Evolutionary conservation across 2,329 filamentous ascomycete species (phyloP), one percentile per base, ranked within the genome.

Genomic region (Diaporthe nobilis): DNA sequence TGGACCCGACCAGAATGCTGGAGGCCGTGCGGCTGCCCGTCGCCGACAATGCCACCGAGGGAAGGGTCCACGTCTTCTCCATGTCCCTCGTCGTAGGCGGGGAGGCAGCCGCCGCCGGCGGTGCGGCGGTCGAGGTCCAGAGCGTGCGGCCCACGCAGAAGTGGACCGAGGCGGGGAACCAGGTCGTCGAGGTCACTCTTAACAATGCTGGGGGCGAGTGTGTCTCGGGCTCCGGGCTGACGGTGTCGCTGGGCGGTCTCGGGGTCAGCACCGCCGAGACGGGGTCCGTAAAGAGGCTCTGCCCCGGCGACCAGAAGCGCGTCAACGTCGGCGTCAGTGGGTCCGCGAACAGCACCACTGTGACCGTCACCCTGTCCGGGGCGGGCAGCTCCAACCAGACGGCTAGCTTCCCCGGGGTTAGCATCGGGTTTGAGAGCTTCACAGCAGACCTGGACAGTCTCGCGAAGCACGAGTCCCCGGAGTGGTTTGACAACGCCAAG

Each of bases 231-330:
- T 67, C 78, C 42, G 82, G 84, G 1, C 68, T 85, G 25, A 77
- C 76, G 15, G 60, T 85, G 12, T 81, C 81, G 4, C 75, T 87
- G 7, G 73, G 77, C 6, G 84, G 82, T 0, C 68, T 79, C 5
- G 83, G 84, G 0, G 87, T 91, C 79, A 84, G 82, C 55, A 85
- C 86, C 0, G 85, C 87, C 10, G 85, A 88, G 37, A 75, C 81
- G 0, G 84, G 82, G 0, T 75, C 77, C n/a, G 74, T 87, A 39
- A 85, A 83, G 76, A 80, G 86, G 7, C 79, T 88, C 12, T 85
- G 85, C 39, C 85, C 86, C 0, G 86, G 86, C 1, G 86, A 88
- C 73, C 86, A 87, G 75, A 85, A 85, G 68, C 79, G 81, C 25
- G 81, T 85, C 0, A 79, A 82, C 28, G 78, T 87, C 20, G 85